Conservation (phyloP, 495 filamentous ascomycete genomes). For the Aspergillus conjunctus region DNA sequence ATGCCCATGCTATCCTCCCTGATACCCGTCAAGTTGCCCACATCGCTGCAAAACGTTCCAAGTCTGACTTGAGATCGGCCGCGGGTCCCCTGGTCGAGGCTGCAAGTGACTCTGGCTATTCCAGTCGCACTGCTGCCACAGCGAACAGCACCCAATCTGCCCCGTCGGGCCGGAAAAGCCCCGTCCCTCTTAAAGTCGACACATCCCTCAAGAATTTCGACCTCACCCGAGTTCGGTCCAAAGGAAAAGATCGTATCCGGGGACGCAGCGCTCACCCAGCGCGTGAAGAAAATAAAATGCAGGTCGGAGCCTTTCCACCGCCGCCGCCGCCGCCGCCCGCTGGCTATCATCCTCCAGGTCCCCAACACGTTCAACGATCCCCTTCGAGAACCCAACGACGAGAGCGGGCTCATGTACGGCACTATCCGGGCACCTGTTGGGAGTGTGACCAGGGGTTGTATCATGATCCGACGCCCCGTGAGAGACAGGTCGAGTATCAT, state of each 20-base stretch:
- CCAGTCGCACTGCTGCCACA: slow-evolving; percentile 62
- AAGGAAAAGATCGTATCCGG: slow-evolving; percentile 39
- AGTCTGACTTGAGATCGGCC: slow-evolving; percentile 43
- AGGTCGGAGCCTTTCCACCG: slow-evolving; percentile 38
- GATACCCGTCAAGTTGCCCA: slow-evolving; percentile 56
- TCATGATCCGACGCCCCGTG: slow-evolving; percentile 37
- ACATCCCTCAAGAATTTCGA: slow-evolving; percentile 37
- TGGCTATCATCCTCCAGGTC: slow-evolving; percentile 34
- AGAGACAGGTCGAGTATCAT: slow-evolving; percentile 35
- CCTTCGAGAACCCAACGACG: slow-evolving; percentile 41
- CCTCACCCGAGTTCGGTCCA: slow-evolving; percentile 35
- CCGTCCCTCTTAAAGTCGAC: slow-evolving; percentile 45
- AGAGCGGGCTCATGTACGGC: slow-evolving; percentile 33
- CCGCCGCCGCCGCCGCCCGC: slow-evolving; percentile 6
- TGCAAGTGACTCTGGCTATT: slow-evolving; percentile 66
- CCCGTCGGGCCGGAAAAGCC: slow-evolving; percentile 48
- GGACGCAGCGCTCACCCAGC: slow-evolving; percentile 33
- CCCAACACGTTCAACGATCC: slow-evolving; percentile 30
- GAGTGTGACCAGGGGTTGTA: slow-evolving; percentile 38
- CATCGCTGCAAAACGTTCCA: slow-evolving; percentile 56
- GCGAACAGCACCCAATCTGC: slow-evolving; percentile 57
- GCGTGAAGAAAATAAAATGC: slow-evolving; percentile 41
- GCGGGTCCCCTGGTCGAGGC: slow-evolving; percentile 46
- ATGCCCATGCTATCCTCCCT: slow-evolving; percentile 46
- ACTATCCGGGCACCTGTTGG: slow-evolving; percentile 35